These are phyloP conservation scores for Hypoxylon trugodes DNA, from an alignment of 495 filamentous ascomycete genomes.

Conservation along the genomic window DNA sequence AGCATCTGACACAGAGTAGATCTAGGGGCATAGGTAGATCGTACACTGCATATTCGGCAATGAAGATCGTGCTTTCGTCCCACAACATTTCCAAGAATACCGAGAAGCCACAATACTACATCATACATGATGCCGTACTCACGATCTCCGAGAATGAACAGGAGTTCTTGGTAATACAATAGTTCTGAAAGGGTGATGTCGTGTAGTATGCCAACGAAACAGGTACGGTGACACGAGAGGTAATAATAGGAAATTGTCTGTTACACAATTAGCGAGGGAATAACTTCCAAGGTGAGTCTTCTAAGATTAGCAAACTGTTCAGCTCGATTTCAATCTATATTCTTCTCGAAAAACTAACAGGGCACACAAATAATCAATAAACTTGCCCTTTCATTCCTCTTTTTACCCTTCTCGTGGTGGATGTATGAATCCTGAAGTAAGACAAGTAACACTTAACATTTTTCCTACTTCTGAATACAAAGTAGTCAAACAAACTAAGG, in stretches of 20 bases:
- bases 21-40: conserved; percentile 13
- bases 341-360: too few relatives aligned
- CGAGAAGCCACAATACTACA: conserved; percentile 23
- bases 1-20: conserved; percentile 18
- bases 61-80: conserved; percentile 16
- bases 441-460: too few relatives aligned
- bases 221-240: background rate
- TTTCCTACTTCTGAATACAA: too few relatives aligned
- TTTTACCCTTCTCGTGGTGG: background rate
- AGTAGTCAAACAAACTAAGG: too few relatives aligned
- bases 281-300: too few relatives aligned
- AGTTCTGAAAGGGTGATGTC: conserved; percentile 10
- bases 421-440: too few relatives aligned
- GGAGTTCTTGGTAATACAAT: conserved; percentile 7
- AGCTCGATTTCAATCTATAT: too few relatives aligned
- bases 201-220: background rate
- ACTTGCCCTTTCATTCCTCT: background rate
- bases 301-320: too few relatives aligned
- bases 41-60: conserved; percentile 5
- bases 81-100: conserved; percentile 32
- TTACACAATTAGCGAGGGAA: too few relatives aligned
- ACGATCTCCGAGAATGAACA: conserved; percentile 8
- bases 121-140: conserved; percentile 6
- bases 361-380: too few relatives aligned
- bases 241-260: background rate